Conservation (phyloP, 2,329 filamentous ascomycete species). For the Penicillium sp. region DNA sequence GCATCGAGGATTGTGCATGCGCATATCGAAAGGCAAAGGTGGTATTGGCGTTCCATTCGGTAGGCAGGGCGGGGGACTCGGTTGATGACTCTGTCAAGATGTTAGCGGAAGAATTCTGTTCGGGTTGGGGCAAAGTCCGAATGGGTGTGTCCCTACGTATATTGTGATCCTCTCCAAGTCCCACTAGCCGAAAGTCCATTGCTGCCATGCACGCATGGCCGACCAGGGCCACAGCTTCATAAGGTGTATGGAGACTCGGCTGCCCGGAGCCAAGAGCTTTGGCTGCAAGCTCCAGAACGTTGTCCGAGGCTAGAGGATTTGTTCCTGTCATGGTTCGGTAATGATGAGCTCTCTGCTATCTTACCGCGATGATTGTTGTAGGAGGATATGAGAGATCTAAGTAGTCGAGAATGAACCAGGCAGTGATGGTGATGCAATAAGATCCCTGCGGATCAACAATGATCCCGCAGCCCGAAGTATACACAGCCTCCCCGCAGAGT, state of each 20-base stretch:
- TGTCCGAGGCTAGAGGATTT: conserved; percentile 31
- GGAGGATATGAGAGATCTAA: not conserved
- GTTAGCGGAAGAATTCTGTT: not conserved
- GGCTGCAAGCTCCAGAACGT: conserved; percentile 39
- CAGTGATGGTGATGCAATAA: conserved; percentile 10
- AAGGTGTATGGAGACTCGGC: conserved; percentile 52
- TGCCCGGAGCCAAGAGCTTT: conserved; percentile 36
- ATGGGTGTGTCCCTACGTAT: conserved; percentile 56
- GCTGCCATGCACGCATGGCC: conserved; percentile 80
- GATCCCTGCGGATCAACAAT: conserved; percentile 11
- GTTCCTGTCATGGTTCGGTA: conserved; percentile 22
- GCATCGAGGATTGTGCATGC: conserved; percentile 81
- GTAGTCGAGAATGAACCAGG: not conserved
- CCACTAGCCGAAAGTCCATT: conserved; percentile 78
- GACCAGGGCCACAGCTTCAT: conserved; percentile 82
- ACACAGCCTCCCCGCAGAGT: not conserved
- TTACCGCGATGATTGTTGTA: not conserved
- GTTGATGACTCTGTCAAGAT: conserved; percentile 32
- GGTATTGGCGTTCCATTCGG: conserved; percentile 77
- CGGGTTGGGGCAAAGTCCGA: not conserved
- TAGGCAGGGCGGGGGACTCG: conserved; percentile 59
- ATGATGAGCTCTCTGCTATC: not conserved
- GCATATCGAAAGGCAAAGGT: conserved; percentile 82
- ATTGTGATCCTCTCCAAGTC: conserved; percentile 80
- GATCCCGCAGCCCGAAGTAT: conserved; percentile 12